Evolutionary conservation across 1,284 basidiomycete genomes (phyloP).

Genomic region (Moesziomyces globuligerus): DNA sequence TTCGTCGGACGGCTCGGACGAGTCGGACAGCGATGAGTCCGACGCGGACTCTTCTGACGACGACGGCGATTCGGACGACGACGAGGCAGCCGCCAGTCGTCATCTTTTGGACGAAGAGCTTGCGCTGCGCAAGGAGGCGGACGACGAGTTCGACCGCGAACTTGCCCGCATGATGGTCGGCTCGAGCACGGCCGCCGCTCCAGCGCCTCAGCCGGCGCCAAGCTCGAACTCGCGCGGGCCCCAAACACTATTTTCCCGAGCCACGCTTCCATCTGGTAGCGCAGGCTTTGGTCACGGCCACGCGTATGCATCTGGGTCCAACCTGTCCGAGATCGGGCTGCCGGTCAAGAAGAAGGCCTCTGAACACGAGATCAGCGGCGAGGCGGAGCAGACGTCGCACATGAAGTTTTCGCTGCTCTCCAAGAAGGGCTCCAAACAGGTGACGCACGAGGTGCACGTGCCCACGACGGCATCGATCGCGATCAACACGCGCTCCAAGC

Average conservation of each 20-base stretch:
- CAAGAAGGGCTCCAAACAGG: constrained; percentile 91
- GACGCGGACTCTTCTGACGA: constrained; percentile 17
- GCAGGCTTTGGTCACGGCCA: constrained; percentile 35
- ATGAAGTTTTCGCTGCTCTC: constrained; percentile 96
- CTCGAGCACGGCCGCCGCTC: constrained; percentile 66
- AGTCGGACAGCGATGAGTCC: constrained; percentile 8
- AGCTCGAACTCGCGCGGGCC: constrained; percentile 8
- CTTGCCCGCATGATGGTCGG: constrained; percentile 88
- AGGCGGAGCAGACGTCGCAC: constrained; percentile 60
- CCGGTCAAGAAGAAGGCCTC: constrained; percentile 68
- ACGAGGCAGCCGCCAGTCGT: constrained; percentile 28
- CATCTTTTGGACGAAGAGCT: constrained; percentile 68
- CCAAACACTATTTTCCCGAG: constrained; percentile 18
- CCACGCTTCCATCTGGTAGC: constrained; percentile 13
- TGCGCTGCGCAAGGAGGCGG: constrained; percentile 77
- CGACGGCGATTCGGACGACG: constrained; percentile 31
- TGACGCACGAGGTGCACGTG: constrained; percentile 67
- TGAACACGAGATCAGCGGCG: constrained; percentile 68
- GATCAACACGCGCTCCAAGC: constrained; percentile 57
- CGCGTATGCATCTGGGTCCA: constrained; percentile 82
- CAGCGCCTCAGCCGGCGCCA: constrained; percentile 1
- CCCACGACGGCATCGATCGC: constrained; percentile 59
- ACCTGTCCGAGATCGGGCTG: constrained; percentile 72
- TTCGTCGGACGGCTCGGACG: constrained; percentile 10
- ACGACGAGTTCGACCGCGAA: constrained; percentile 93